Evolutionary conservation across 176 grass and related monocot genomes (phyloP).

Genomic region (Typha latifolia): DNA sequence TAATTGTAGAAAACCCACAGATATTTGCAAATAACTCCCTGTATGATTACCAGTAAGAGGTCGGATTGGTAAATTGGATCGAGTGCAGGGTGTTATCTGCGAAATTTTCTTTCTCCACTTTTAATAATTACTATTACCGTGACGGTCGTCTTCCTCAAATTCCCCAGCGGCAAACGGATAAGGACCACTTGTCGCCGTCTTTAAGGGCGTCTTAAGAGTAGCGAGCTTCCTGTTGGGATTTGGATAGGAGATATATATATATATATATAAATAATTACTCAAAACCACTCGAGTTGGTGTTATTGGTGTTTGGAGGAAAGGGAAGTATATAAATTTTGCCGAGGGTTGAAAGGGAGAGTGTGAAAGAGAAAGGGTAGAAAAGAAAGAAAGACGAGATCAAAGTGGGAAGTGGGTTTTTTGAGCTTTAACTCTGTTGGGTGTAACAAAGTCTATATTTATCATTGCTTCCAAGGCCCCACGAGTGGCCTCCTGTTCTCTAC

Average conservation of each 20-base stretch:
- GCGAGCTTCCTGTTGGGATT: background rate
- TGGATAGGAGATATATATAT: background rate
- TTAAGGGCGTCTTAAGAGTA: background rate
- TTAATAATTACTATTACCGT: constrained; percentile 2
- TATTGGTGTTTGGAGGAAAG: too few relatives aligned
- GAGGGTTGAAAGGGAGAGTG: background rate
- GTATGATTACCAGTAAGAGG: too few relatives aligned
- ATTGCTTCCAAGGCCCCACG: constrained; percentile 66
- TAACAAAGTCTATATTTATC: background rate
- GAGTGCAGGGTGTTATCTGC: too few relatives aligned
- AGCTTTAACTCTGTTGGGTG: constrained; percentile 1
- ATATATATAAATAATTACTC: too few relatives aligned
- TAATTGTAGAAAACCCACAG: background rate
- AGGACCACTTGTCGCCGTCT: background rate
- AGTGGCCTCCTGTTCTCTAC: constrained; percentile 22
- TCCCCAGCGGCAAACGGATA: background rate
- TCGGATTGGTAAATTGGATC: too few relatives aligned
- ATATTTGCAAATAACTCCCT: too few relatives aligned
- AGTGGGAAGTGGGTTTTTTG: background rate
- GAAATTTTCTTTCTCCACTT: too few relatives aligned
- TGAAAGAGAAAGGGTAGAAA: background rate
- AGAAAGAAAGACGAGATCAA: background rate
- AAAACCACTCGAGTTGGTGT: too few relatives aligned
- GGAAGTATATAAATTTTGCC: too few relatives aligned
- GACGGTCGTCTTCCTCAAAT: constrained; percentile 4